Base-by-base conservation (phyloP, 202 grass and related monocot genomes). In the Bolboschoenoplectus hybrid region DNA sequence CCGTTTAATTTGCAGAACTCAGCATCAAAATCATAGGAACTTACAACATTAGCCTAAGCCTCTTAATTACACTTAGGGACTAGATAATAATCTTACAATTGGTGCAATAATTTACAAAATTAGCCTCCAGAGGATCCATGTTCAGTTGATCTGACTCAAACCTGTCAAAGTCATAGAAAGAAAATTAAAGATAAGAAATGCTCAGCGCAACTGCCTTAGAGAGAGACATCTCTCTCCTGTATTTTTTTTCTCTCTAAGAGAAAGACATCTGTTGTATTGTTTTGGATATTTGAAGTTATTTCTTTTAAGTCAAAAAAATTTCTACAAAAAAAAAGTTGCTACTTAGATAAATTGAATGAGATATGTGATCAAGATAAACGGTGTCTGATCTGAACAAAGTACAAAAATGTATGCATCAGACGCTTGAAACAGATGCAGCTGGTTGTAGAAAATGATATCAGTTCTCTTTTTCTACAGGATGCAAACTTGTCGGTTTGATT, bases 61-160 rank as follows among this genome's bases (percentile, higher is more conserved):
- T 61, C 53, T 60, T 80, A 80, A 80, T 61, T 80, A 80, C 76
- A 80, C 14, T 61, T 43, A 2, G 53, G 36, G 38, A 80, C 36
- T 44, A 60, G 61, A 61, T n/a, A 61, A 80, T 55, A 80, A 80
- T 11, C 38, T 43, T 58, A 79, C 17, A 79, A 80, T 80, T 7
- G 51, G 34, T 80, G 14, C 76, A 52, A 51, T 19, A 69, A 53
- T 69, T 84, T 43, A 84, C 65, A 84, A 82, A 38, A 84, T 84
- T 40, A 70, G 44, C 65, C 16, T 71, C 10, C 49, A 19, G 63
- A 53, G 46, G 12, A 84, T 56, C 38, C 53, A 79, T 58, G 38
- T 80, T 43, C 8, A 11, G 55, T 61, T 61, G 76, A 43, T 80
- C 36, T 43, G 13, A 61, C 3, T 80, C 16, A 63, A 26, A 84